phyloP scores from a whole-genome alignment of 2,329 filamentous ascomycete species.

The Ophiosphaerella narmari region DNA sequence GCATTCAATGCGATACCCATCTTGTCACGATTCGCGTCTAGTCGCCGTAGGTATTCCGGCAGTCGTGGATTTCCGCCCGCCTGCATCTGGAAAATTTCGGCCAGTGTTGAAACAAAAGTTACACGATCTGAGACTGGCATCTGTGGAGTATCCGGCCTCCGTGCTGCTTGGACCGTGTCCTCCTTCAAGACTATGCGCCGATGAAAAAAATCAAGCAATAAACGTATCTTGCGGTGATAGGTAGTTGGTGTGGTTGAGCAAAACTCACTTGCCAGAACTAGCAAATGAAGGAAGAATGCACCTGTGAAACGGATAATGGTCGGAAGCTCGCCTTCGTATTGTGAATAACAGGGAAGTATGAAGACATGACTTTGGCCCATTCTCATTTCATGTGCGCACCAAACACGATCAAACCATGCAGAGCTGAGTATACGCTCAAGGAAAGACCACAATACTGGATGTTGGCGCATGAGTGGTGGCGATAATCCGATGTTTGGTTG shows the following conservation, averaged over 20 bases:
- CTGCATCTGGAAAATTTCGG: conserved; percentile 48
- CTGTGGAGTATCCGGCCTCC: conserved; percentile 23
- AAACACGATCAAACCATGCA: conserved; percentile 51
- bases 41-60: conserved; percentile 44
- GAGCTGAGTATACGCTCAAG: conserved; percentile 46
- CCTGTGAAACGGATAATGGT: conserved; percentile 47
- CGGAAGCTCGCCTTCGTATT: conserved; percentile 24
- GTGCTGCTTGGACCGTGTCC: conserved; percentile 9
- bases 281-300: conserved; percentile 48
- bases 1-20: conserved; percentile 49
- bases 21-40: conserved; percentile 52
- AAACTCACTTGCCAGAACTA: conserved; percentile 41
- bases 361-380: conserved; percentile 49
- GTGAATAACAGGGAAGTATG: conserved; percentile 43
- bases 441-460: conserved; percentile 29
- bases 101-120: conserved; percentile 27
- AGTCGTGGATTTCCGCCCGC: conserved; percentile 50
- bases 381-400: conserved; percentile 53
- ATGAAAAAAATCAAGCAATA: conserved; percentile 28
- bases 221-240: conserved; percentile 21
- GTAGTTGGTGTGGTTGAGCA: conserved; percentile 9
- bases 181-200: conserved; percentile 4
- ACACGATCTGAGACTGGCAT: conserved; percentile 3
- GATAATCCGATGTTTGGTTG: conserved; percentile 30
- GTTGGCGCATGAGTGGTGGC: conserved; percentile 39